Conservation (phyloP, 139 green algal genomes). For the Coelastrella sp. region DNA sequence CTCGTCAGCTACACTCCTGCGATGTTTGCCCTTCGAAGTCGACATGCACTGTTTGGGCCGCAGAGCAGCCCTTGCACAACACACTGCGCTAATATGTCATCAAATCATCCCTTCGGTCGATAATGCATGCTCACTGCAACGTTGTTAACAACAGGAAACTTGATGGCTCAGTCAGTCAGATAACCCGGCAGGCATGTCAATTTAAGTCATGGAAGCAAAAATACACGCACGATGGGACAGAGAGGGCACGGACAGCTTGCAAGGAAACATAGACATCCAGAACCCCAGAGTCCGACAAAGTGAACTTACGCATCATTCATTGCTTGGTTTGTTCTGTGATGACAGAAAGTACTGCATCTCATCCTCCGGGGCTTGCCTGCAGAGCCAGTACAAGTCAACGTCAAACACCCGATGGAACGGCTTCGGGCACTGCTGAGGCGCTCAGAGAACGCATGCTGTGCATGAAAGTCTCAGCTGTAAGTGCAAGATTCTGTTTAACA, state of each 20-base stretch:
- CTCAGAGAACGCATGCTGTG: too few relatives aligned
- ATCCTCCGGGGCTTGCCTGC: conserved; percentile 54
- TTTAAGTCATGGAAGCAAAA: not conserved
- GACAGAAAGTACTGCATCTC: conserved; percentile 53
- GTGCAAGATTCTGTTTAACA: too few relatives aligned
- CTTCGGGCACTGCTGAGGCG: not conserved
- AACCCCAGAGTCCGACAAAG: not conserved
- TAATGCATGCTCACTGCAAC: not conserved
- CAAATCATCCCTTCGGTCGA: not conserved
- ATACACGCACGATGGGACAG: not conserved
- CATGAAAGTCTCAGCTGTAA: too few relatives aligned
- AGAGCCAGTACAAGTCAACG: not conserved
- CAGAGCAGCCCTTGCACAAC: not conserved
- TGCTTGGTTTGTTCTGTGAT: not conserved
- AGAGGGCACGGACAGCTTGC: not conserved
- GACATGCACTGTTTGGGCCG: conserved; percentile 39
- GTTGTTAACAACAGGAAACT: conserved; percentile 6
- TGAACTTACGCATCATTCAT: not conserved
- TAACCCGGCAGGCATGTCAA: not conserved
- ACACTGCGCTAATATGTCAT: not conserved
- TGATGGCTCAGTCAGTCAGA: not conserved
- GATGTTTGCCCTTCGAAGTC: conserved; percentile 12
- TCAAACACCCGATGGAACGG: not conserved
- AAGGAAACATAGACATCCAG: not conserved
- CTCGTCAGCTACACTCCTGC: conserved; percentile 28